phyloP scores from a whole-genome alignment of 1,284 basidiomycete species.

The Rhodofomes roseus region DNA sequence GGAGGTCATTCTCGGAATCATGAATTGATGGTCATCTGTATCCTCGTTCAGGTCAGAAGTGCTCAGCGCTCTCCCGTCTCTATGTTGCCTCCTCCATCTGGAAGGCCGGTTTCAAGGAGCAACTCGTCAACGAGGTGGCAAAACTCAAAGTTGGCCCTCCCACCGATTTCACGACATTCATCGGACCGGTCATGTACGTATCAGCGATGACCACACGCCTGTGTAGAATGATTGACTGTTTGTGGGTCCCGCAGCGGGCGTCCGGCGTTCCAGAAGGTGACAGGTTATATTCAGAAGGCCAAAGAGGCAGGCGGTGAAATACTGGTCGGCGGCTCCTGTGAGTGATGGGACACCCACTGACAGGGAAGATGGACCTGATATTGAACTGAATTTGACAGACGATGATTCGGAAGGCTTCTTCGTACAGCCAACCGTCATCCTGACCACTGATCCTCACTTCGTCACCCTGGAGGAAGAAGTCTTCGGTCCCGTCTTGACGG shows the following conservation, averaged over 20 bases:
- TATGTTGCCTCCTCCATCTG: slow-evolving; percentile 90
- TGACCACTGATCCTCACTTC: slow-evolving; percentile 89
- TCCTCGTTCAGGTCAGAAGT: slow-evolving; percentile 77
- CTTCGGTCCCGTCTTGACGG: slow-evolving; percentile 95
- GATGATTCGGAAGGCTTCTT: slow-evolving; percentile 95
- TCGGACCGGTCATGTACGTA: slow-evolving; percentile 92
- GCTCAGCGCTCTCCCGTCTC: slow-evolving; percentile 88
- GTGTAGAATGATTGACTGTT: neutral
- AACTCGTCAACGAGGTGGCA: slow-evolving; percentile 70
- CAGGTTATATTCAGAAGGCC: slow-evolving; percentile 83
- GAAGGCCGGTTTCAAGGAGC: slow-evolving; percentile 85
- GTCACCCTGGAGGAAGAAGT: slow-evolving; percentile 95
- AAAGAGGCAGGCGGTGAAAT: slow-evolving; percentile 88
- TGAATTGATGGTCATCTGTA: neutral
- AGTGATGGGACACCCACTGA: slow-evolving; percentile 16
- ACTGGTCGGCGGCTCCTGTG: slow-evolving; percentile 80
- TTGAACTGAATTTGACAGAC: slow-evolving; percentile 33
- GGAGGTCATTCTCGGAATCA: neutral
- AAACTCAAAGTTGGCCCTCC: slow-evolving; percentile 86
- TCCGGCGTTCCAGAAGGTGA: slow-evolving; percentile 87
- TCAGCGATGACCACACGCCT: neutral
- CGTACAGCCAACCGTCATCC: slow-evolving; percentile 92
- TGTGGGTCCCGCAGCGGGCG: slow-evolving; percentile 48
- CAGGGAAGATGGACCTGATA: neutral
- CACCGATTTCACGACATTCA: slow-evolving; percentile 81